Conservation (phyloP, 305 asterid genomes). For the Fraxinus floribunda region DNA sequence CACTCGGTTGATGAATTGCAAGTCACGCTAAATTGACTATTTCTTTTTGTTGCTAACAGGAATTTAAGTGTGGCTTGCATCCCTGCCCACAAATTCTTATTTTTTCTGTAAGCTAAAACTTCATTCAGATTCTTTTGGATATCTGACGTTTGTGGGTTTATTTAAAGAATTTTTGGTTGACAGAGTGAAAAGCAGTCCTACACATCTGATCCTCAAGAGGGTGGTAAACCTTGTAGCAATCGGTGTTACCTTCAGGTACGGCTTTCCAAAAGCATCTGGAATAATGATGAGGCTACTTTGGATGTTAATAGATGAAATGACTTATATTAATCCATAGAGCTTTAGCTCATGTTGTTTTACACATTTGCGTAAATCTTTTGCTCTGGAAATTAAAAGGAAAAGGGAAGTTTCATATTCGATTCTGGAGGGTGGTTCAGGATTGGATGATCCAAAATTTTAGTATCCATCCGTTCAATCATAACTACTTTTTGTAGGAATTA, state of each 20-base stretch:
- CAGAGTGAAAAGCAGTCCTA: constrained; percentile 74
- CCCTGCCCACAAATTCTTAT: constrained; percentile 79
- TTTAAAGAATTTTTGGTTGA: constrained; percentile 27
- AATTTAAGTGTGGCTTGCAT: constrained; percentile 91
- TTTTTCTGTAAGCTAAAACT: constrained; percentile 57
- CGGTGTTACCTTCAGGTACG: constrained; percentile 85
- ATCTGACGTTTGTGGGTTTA: constrained; percentile 26
- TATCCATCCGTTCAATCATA: background rate
- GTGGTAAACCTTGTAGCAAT: constrained; percentile 71
- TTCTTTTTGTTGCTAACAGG: constrained; percentile 46
- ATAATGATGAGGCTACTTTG: constrained; percentile 8
- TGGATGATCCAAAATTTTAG: background rate
- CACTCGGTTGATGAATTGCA: constrained; percentile 17
- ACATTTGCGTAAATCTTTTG: background rate
- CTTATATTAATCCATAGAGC: background rate
- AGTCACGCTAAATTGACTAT: constrained; percentile 13
- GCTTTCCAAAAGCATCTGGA: constrained; percentile 22
- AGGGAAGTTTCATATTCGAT: constrained; percentile 5
- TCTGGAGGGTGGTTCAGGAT: background rate
- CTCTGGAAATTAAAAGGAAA: background rate
- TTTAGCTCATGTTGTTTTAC: background rate
- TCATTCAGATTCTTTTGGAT: constrained; percentile 16
- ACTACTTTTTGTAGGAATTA: background rate
- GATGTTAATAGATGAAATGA: background rate
- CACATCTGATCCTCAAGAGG: constrained; percentile 60